phyloP scores from a whole-genome alignment of 495 filamentous ascomycete genomes.

The Hypoxylon cercidicola region DNA sequence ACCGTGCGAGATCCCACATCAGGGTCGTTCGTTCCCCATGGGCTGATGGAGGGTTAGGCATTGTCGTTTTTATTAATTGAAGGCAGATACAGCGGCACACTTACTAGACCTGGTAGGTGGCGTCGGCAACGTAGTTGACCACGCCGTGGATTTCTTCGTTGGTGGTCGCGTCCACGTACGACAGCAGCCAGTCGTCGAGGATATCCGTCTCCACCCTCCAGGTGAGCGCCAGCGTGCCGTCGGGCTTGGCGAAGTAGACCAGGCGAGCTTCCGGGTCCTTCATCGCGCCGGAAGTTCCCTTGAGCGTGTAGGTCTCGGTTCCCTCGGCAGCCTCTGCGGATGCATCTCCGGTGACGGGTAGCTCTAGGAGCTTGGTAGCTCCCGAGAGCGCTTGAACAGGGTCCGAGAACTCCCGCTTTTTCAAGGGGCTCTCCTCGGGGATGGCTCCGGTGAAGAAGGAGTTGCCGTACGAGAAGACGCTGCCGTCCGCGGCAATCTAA shows the following conservation, averaged over 20 bases:
- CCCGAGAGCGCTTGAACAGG: constrained; percentile 49
- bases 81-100: constrained; percentile 2
- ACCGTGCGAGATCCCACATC: constrained; percentile 51
- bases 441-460: constrained; percentile 52
- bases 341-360: constrained; percentile 50
- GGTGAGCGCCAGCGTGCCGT: constrained; percentile 53
- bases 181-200: constrained; percentile 60
- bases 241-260: constrained; percentile 57
- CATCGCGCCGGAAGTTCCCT: constrained; percentile 49
- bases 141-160: constrained; percentile 55
- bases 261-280: constrained; percentile 57
- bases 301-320: constrained; percentile 49
- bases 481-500: constrained; percentile 52
- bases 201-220: constrained; percentile 64
- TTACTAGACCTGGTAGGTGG: constrained; percentile 57
- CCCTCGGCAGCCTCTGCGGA: constrained; percentile 47
- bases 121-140: constrained; percentile 60
- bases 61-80: constrained; percentile 4
- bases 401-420: constrained; percentile 50
- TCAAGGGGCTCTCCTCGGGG: constrained; percentile 44
- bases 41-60: constrained; percentile 39
- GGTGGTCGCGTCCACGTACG: constrained; percentile 58
- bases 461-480: constrained; percentile 57
- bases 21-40: constrained; percentile 61
- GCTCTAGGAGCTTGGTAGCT: constrained; percentile 44